These are phyloP conservation scores for Ceratocystis eucalypticola DNA, from an alignment of 2,329 filamentous ascomycete species.

Conservation along the genomic window DNA sequence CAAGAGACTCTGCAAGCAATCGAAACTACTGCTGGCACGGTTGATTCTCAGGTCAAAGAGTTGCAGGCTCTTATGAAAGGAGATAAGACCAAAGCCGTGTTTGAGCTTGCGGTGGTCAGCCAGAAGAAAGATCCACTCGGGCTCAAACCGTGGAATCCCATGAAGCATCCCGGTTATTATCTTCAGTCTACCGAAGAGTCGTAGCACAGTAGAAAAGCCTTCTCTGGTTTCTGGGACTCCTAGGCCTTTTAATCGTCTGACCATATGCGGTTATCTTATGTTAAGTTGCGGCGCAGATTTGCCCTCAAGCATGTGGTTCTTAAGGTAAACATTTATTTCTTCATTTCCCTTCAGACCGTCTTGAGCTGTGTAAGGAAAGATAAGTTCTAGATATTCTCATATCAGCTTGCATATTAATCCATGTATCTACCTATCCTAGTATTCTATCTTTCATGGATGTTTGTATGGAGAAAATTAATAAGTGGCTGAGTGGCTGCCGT, in stretches of 20 bases:
- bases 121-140: slow-evolving; percentile 40
- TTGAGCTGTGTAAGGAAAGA: neutral
- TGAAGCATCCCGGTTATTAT: slow-evolving; percentile 46
- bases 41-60: slow-evolving; percentile 29
- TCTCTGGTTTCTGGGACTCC: no score
- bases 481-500: slow-evolving; percentile 17
- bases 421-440: neutral
- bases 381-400: neutral
- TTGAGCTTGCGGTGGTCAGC: slow-evolving; percentile 41
- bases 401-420: neutral
- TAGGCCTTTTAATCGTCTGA: neutral
- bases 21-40: slow-evolving; percentile 6
- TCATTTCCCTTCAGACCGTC: neutral
- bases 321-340: neutral
- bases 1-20: slow-evolving; percentile 34
- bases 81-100: slow-evolving; percentile 35
- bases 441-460: neutral
- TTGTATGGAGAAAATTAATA: neutral
- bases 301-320: slow-evolving; percentile 1
- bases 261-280: neutral
- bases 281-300: neutral
- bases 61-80: slow-evolving; percentile 36
- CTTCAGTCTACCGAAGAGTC: slow-evolving; percentile 8
- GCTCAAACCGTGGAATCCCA: slow-evolving; percentile 46
- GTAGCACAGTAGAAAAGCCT: neutral